Evolutionary conservation across 2,329 filamentous ascomycete species (phyloP).

Genomic region (Raffaelea ambrosiae): DNA sequence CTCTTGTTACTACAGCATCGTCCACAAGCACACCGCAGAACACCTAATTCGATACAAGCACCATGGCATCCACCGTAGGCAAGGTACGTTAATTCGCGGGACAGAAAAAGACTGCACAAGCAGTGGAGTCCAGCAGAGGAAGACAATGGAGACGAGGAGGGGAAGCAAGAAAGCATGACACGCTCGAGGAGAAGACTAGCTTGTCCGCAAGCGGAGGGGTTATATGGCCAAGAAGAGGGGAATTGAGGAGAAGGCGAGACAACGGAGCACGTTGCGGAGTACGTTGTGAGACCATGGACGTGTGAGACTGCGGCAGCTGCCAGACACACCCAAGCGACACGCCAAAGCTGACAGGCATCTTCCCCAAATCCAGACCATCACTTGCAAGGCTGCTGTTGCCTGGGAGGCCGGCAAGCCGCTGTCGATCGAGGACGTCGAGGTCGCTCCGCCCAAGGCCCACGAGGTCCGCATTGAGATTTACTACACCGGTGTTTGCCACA

Average conservation of each 20-base stretch:
- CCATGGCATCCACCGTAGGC: slow-evolving; percentile 43
- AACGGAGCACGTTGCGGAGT: no score
- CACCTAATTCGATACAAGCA: slow-evolving; percentile 6
- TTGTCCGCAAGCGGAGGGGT: no score
- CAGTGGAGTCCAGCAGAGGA: no score
- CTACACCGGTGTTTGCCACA: slow-evolving; percentile 99
- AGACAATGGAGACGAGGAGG: no score
- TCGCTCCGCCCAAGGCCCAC: slow-evolving; percentile 77
- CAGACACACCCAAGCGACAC: no score
- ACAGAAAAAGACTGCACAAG: no score
- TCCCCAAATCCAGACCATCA: slow-evolving; percentile 69
- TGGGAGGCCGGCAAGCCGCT: slow-evolving; percentile 94
- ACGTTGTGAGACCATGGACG: no score
- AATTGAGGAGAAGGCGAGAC: no score
- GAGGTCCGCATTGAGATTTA: slow-evolving; percentile 96
- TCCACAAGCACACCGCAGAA: neutral
- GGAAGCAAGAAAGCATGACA: no score
- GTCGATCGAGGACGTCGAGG: slow-evolving; percentile 85
- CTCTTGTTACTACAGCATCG: neutral
- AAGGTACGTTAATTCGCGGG: slow-evolving; percentile 30
- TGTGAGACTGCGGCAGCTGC: no score
- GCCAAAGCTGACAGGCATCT: neutral
- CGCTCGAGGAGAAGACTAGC: no score
- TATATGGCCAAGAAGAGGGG: no score
- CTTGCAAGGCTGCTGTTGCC: slow-evolving; percentile 93